phyloP scores from a whole-genome alignment of 441 rosid species.

The Geranium incanum region DNA sequence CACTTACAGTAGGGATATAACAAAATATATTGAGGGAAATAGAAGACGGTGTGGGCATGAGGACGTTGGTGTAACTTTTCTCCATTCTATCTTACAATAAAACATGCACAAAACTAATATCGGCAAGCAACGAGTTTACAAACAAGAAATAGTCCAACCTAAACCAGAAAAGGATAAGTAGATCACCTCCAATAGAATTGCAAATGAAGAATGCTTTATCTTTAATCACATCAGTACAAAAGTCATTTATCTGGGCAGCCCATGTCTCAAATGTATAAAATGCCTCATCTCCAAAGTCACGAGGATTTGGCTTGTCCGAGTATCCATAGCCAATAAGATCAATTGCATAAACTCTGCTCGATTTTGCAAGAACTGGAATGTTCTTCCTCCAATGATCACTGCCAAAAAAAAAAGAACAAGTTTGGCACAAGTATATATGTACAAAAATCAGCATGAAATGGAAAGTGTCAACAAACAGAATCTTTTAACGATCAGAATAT shows the following conservation, averaged over 20 bases:
- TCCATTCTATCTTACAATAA: neutral
- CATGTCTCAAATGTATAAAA: constrained; percentile 84
- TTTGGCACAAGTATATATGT: constrained; percentile 9
- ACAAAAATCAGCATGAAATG: constrained; percentile 6
- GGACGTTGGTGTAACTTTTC: neutral
- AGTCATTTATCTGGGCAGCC: constrained; percentile 73
- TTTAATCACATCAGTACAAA: constrained; percentile 58
- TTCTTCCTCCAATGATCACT: constrained; percentile 94
- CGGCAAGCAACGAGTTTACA: neutral
- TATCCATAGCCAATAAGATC: constrained; percentile 93
- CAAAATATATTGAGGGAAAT: neutral
- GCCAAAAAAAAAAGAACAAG: constrained; percentile 17
- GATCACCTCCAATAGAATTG: constrained; percentile 88
- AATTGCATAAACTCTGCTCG: constrained; percentile 62
- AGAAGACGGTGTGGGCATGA: neutral
- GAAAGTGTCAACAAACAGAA: constrained; percentile 11
- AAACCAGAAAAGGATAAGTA: constrained; percentile 5
- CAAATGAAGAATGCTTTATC: constrained; percentile 76
- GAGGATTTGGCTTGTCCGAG: constrained; percentile 80
- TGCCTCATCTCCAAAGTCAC: constrained; percentile 42
- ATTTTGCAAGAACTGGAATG: constrained; percentile 64
- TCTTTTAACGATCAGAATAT: neutral
- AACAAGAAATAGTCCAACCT: constrained; percentile 7
- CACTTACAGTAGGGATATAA: neutral
- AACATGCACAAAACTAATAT: neutral